Evolutionary conservation across 805 yeast species (phyloP).

Genomic region (Saturnispora mendoncae): DNA sequence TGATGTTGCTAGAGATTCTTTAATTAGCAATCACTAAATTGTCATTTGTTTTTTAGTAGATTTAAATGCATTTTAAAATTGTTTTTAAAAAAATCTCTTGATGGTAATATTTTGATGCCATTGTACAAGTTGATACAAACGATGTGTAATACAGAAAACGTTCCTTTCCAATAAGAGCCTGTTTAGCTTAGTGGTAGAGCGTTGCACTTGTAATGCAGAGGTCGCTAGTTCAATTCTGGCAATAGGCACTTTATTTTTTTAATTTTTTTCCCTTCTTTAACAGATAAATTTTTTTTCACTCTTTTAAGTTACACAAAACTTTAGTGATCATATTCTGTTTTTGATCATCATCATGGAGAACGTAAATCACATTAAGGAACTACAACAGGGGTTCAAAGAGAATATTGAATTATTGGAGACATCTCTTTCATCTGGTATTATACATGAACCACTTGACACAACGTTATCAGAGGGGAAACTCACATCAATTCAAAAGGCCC

Average conservation of each 20-base stretch:
- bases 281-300: background rate
- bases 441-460: conserved; percentile 13
- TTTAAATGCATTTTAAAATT: too few species aligned
- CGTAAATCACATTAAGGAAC: conserved; percentile 8
- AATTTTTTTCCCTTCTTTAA: conserved; percentile 5
- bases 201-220: conserved; percentile 99
- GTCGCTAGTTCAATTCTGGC: conserved; percentile 93
- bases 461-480: conserved; percentile 5
- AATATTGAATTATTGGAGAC: background rate
- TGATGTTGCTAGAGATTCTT: too few species aligned
- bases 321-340: too few species aligned
- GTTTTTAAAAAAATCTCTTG: too few species aligned
- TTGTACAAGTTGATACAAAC: too few species aligned
- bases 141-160: too few species aligned
- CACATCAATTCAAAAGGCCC: conserved; percentile 24
- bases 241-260: conserved; percentile 46
- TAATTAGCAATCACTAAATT: too few species aligned
- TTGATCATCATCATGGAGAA: too few species aligned
- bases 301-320: too few species aligned
- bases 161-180: conserved; percentile 47
- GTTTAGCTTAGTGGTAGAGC: conserved; percentile 99
- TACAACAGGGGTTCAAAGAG: background rate
- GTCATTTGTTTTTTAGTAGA: too few species aligned
- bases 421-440: conserved; percentile 10
- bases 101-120: too few species aligned